Evolutionary conservation across 1,284 basidiomycete genomes (phyloP), one percentile per base, ranked within the genome.

Genomic region (Austroboletus niveus): DNA sequence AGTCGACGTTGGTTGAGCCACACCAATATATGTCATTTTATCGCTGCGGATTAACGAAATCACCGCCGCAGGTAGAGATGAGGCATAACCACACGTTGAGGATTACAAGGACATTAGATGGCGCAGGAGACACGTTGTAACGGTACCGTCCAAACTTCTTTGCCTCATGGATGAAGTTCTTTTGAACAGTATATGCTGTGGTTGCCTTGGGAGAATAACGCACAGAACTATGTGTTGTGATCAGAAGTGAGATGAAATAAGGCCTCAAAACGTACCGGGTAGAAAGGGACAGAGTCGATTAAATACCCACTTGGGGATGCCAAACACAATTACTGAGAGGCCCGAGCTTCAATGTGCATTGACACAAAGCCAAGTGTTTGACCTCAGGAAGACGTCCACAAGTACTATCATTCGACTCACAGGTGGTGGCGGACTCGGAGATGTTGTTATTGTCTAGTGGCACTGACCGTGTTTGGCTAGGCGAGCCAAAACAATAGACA

Each of bases 141-240:
- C 36, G 54, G 27, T 47, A 48, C 61, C 29, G 20, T 44, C 36
- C 17, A 38, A 20, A 11, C 50, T 64, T 64, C 50, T 60, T 44
- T 49, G 57, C 59, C 62, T 62, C 55, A 27, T 14, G 60, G 43
- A 60, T 7, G 47, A 35, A 41, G 20, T 48, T 55, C 55, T 17
- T 5, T 51, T 4, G 27, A 36, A 34, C 6, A 22, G 32, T 35
- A 40, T n/a, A 22, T 7, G n/a, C n/a, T 29, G n/a, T 39, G 17
- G 24, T 30, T 15, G 6, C 14, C 15, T 27, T 11, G 36, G 17
- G 24, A 11, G n/a, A 43, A 27, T 3, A n/a, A 11, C 2, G 30
- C 10, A 24, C 22, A 24, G 5, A 3, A 42, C 24, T 36, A 36
- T 36, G 8, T 12, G 24, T 14, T 27, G 10, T 53, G 4, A 55